Conservation (phyloP, 768 basidiomycete species). For the Fistulinella prunicolor region DNA sequence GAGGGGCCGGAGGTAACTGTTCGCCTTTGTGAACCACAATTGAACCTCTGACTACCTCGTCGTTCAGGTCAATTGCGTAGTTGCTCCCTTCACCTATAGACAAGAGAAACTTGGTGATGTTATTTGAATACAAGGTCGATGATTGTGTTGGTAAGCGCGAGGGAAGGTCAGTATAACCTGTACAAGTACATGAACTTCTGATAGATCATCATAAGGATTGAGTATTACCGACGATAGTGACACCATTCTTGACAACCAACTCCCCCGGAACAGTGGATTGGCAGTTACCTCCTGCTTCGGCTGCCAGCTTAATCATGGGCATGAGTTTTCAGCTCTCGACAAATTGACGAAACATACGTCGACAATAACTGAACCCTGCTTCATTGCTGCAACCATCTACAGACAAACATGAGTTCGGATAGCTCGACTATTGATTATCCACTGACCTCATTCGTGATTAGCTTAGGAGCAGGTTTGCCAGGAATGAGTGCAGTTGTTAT, state of each 20-base stretch:
- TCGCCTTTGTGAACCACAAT: slow-evolving; percentile 69
- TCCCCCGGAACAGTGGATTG: slow-evolving; percentile 79
- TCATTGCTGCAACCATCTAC: slow-evolving; percentile 85
- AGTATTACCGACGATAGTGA: slow-evolving; percentile 71
- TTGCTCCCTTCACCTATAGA: slow-evolving; percentile 66
- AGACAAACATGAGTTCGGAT: slow-evolving; percentile 9
- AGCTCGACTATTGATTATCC: background rate
- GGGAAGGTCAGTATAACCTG: slow-evolving; percentile 82
- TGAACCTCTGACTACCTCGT: slow-evolving; percentile 83
- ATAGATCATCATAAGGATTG: slow-evolving; percentile 1
- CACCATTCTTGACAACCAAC: slow-evolving; percentile 63
- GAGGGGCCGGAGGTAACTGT: slow-evolving; percentile 64
- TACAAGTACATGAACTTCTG: slow-evolving; percentile 1
- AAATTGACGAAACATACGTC: slow-evolving; percentile 40
- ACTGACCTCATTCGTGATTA: slow-evolving; percentile 67
- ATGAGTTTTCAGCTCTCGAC: slow-evolving; percentile 12
- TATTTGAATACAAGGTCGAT: slow-evolving; percentile 87
- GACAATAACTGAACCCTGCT: slow-evolving; percentile 85
- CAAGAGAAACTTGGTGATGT: slow-evolving; percentile 84
- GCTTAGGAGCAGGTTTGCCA: slow-evolving; percentile 80
- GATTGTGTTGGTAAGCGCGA: slow-evolving; percentile 89
- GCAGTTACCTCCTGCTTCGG: slow-evolving; percentile 90
- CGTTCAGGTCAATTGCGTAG: slow-evolving; percentile 67
- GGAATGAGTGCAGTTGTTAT: slow-evolving; percentile 88
- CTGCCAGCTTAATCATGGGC: slow-evolving; percentile 42